Base-by-base conservation (phyloP, 176 grass and related monocot species). In the Tillandsia leiboldiana region DNA sequence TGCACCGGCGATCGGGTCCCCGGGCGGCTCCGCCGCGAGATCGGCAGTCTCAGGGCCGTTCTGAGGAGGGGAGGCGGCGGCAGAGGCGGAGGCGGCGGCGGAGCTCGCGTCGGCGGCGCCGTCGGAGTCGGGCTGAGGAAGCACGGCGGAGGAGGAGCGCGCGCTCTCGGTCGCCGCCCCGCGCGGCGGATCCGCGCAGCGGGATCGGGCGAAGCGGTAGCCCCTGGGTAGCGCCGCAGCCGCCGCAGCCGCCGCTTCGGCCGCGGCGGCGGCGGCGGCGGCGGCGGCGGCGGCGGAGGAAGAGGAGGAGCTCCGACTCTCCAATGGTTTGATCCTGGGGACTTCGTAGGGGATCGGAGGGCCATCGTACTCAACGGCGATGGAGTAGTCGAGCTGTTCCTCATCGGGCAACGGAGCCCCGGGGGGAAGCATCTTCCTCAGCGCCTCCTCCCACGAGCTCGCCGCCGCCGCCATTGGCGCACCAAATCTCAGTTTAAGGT, bases 341-440 rank as follows among this genome's bases (percentile, higher is more conserved):
- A 48, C 49, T 24, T 14, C 63, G 10, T 14, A 61, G 63, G 49
- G 13, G 13, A 4, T 63, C 29, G 47, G 17, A 0, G 71, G 73
- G 2, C 51, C 51, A 10, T 69, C 75, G 51, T 69, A 69, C 33
- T 67, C 75, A 8, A 77, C 1, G 51, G 66, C 12, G 53, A 77
- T 77, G 29, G 75, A 77, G 51, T 77, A 77, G 53, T 77, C 75
- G 42, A 77, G 75, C 20, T 77, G 75, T 2, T 77, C 75, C 53
- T 77, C 75, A 12, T 77, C 75, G 65, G 75, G 75, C 8, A 77
- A 9, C 18, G 75, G 75, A n/a, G 75, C 75, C 12, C 75, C 75
- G 1, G 65, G 18, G 0, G 75, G 75, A 0, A 77, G 52, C 75
- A 77, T 59, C 66, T 57, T 77, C 13, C 75, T 65, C 53, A 77